Base-by-base conservation (phyloP, 2,329 filamentous ascomycete genomes). In the Cytospora leucostoma region DNA sequence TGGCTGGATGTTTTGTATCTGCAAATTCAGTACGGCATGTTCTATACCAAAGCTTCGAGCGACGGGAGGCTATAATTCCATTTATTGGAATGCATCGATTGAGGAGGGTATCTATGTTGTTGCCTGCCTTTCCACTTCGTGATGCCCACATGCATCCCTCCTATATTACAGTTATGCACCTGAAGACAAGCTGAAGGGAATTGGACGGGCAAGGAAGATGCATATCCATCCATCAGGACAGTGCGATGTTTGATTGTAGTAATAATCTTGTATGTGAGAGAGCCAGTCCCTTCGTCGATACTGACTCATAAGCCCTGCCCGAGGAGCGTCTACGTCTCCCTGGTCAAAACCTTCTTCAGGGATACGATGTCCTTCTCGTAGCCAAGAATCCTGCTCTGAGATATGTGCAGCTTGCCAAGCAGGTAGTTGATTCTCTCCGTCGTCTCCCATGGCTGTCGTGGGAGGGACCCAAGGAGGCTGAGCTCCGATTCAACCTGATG, bases 401-500 rank as follows among this genome's bases (percentile, higher is more conserved):
- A 88, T n/a, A 74, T 78, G 68, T 87, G 82, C 65, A 97, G 76
- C 79, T 96, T 97, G 0, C 73, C 75, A 54, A 96, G 74, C 67
- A 97, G 77, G 78, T 91, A 97, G 62, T 84, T 79, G 3, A 92
- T 82, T 38, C 94, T 79, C 0, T 84, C 82, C 0, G 78, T 79
- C 34, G 91, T 79, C 79, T 95, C 88, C 21, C 79, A 76, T 0
- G 92, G 90, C 74, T 91, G 86, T 57, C 83, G 88, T 7, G 88
- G 89, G 69, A 96, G 73, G 21, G 82, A 81, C 0, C 85, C 91
- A n/a, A 97, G 76, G 61, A 91, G 72, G 11, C 76, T 81, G 63
- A 98, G 78, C 76, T 98, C 93, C 33, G 81, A 80, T 79, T 97
- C 94, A 52, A 85, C 89, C 64, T 65, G n/a, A 44, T 44, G 21